phyloP scores from a whole-genome alignment of 192 early-diverging fungal genomes.

The Gaertneriomyces sp. region DNA sequence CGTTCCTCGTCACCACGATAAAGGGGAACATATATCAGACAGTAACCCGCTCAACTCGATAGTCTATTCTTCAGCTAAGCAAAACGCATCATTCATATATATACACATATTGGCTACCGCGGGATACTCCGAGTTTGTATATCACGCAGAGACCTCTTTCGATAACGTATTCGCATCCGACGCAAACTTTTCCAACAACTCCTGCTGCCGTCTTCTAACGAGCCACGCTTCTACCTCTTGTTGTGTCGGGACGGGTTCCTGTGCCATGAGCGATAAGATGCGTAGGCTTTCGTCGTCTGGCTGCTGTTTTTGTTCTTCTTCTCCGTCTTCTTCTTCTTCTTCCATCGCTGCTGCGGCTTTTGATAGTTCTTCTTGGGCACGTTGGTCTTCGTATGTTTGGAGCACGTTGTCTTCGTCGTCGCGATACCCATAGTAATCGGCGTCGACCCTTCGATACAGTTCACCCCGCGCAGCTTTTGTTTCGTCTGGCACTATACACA shows the following conservation, averaged over 20 bases:
- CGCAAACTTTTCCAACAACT: slow-evolving; percentile 19
- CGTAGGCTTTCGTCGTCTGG: slow-evolving; percentile 8
- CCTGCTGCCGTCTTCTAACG: slow-evolving; percentile 67
- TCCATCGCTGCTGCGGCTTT: not conserved
- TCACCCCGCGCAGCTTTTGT: slow-evolving; percentile 51
- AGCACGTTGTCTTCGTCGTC: slow-evolving; percentile 86
- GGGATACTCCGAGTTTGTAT: no score
- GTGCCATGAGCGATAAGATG: slow-evolving; percentile 9
- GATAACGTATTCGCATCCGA: slow-evolving; percentile 11
- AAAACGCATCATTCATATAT: no score
- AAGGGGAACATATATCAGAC: no score
- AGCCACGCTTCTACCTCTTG: slow-evolving; percentile 74
- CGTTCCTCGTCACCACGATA: no score
- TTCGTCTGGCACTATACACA: slow-evolving; percentile 3
- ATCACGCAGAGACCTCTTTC: not conserved
- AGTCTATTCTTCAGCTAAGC: no score
- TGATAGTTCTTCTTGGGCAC: slow-evolving; percentile 22
- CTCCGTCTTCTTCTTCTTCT: slow-evolving; percentile 4
- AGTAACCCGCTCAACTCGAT: no score
- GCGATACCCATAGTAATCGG: slow-evolving; percentile 92
- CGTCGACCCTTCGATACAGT: slow-evolving; percentile 76
- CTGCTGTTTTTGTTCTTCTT: not conserved
- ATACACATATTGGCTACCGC: no score
- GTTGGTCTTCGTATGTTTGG: slow-evolving; percentile 68
- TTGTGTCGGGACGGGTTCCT: slow-evolving; percentile 57